Evolutionary conservation across 2,329 filamentous ascomycete genomes (phyloP).

Genomic region (Emergomyces orientalis): DNA sequence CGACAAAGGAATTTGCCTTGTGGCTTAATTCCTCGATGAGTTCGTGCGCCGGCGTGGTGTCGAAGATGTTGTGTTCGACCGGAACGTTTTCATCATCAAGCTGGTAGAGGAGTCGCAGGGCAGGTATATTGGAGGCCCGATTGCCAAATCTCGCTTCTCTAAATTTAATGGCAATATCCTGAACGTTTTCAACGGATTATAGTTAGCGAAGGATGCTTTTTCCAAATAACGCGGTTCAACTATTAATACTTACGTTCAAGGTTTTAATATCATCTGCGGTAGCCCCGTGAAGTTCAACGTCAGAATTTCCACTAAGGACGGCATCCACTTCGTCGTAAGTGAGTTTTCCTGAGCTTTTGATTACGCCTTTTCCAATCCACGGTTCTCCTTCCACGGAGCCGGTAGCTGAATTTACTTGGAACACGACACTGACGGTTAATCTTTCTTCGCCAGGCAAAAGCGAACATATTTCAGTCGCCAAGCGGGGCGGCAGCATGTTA

Average conservation of each 20-base stretch:
- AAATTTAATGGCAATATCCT: conserved; percentile 80
- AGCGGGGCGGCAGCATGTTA: conserved; percentile 76
- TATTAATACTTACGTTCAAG: conserved; percentile 52
- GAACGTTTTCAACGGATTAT: background rate
- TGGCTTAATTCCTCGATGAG: conserved; percentile 91
- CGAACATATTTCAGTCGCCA: conserved; percentile 81
- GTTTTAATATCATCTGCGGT: conserved; percentile 69
- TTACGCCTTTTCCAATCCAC: conserved; percentile 88
- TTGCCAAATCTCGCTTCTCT: conserved; percentile 77
- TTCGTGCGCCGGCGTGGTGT: conserved; percentile 80
- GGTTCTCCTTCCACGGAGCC: conserved; percentile 78
- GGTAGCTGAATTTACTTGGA: conserved; percentile 74
- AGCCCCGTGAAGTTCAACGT: conserved; percentile 55
- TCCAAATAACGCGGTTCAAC: background rate
- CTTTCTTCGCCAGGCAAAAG: conserved; percentile 79
- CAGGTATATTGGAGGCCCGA: conserved; percentile 67
- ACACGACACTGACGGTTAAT: conserved; percentile 84
- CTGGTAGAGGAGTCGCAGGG: conserved; percentile 82
- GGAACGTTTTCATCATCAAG: conserved; percentile 97
- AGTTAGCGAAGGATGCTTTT: background rate
- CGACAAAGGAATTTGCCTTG: conserved; percentile 84
- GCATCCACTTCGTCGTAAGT: conserved; percentile 78
- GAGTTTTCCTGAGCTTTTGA: conserved; percentile 83
- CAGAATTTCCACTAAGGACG: conserved; percentile 57
- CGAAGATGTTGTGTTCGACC: conserved; percentile 91